Percentiles rank a stretch among this genome's conserved stretches.
phyloP scores from a whole-genome alignment of 768 basidiomycete genomes.

The Phylloporus arenicola region DNA sequence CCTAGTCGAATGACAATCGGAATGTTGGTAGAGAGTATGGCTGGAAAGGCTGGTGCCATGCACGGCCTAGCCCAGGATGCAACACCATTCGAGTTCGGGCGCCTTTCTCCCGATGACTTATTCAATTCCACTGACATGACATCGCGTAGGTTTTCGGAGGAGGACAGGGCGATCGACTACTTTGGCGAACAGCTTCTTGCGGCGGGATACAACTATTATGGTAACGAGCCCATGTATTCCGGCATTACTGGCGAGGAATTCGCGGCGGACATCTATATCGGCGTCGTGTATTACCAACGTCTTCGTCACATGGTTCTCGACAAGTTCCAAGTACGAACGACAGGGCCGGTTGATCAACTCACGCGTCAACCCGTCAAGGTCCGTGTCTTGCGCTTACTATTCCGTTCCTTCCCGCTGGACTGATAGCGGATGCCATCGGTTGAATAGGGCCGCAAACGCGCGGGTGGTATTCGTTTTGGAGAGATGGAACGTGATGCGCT shows the following conservation, averaged over 20 bases:
- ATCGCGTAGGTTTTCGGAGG: slow-evolving; percentile 74
- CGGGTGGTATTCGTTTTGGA: slow-evolving; percentile 97
- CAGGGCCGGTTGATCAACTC: slow-evolving; percentile 92
- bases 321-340: slow-evolving; percentile 99
- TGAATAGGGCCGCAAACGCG: slow-evolving; percentile 87
- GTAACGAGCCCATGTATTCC: slow-evolving; percentile 99
- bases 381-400: slow-evolving; percentile 18
- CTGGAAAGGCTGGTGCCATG: slow-evolving; percentile 98
- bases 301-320: slow-evolving; percentile 99
- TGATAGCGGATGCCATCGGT: slow-evolving; percentile 4
- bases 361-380: slow-evolving; percentile 98
- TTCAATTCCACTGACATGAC: slow-evolving; percentile 8
- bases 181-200: slow-evolving; percentile 92
- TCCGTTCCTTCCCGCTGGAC: not conserved
- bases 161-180: slow-evolving; percentile 96
- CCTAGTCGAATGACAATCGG: slow-evolving; percentile 99
- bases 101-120: slow-evolving; percentile 3
- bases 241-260: slow-evolving; percentile 99
- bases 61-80: slow-evolving; percentile 98
- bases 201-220: slow-evolving; percentile 97
- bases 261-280: slow-evolving; percentile 96
- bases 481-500: slow-evolving; percentile 99
- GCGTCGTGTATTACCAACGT: slow-evolving; percentile 97
- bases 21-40: slow-evolving; percentile 99
- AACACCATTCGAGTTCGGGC: slow-evolving; percentile 88